Evolutionary conservation across 192 early-diverging fungal genomes (phyloP).

Genomic region (Paraglomus brasilianum): DNA sequence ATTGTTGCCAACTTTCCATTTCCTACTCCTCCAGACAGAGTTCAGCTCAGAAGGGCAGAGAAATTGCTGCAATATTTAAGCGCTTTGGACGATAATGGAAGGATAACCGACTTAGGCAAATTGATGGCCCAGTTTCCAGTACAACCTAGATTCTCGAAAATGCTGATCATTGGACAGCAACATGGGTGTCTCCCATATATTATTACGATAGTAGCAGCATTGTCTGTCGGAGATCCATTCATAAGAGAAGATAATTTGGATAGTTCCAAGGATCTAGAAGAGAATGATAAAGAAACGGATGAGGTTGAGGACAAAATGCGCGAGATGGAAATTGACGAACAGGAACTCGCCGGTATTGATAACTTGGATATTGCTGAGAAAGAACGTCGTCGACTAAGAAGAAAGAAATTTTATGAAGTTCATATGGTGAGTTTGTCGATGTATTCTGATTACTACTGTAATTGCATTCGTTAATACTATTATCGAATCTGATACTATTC

Average conservation of each 20-base stretch:
- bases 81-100: constrained; percentile 61
- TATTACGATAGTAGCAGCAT: constrained; percentile 86
- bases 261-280: constrained; percentile 53
- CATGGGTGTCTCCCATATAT: constrained; percentile 81
- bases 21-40: constrained; percentile 84
- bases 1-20: constrained; percentile 97
- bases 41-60: constrained; percentile 78
- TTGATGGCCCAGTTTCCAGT: constrained; percentile 92
- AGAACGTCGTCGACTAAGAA: constrained; percentile 51
- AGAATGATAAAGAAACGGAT: constrained; percentile 53
- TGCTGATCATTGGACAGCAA: constrained; percentile 89
- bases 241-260: constrained; percentile 70
- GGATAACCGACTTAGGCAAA: constrained; percentile 80
- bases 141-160: constrained; percentile 86
- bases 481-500: neutral
- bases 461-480: neutral
- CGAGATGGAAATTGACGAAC: constrained; percentile 38
- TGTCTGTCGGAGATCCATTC: constrained; percentile 95
- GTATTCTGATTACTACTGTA: neutral
- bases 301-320: constrained; percentile 37
- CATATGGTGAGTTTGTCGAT: constrained; percentile 47
- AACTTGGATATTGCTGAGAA: constrained; percentile 62
- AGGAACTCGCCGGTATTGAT: constrained; percentile 55
- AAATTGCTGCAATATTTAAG: constrained; percentile 74
- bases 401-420: constrained; percentile 70